phyloP scores from a whole-genome alignment of 352 stramenopile genomes.

The Phytophthora crassamura region DNA sequence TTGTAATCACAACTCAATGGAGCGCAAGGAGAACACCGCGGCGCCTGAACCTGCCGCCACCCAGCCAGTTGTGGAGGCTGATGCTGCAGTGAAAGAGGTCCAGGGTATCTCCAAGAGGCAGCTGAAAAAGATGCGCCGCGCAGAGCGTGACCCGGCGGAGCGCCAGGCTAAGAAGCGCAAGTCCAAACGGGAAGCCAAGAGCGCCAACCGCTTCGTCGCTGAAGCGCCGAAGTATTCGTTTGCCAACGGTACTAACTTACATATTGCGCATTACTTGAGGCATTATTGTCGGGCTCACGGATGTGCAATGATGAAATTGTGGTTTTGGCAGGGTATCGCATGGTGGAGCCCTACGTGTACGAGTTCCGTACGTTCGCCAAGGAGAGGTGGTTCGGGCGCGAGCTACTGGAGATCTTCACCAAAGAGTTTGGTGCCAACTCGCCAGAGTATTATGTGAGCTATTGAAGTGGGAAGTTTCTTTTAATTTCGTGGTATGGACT shows the following conservation, averaged over 20 bases:
- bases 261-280: background rate
- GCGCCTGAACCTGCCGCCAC: background rate
- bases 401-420: constrained; percentile 93
- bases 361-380: constrained; percentile 97
- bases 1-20: constrained; percentile 26
- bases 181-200: constrained; percentile 57
- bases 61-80: background rate
- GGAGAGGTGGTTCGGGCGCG: constrained; percentile 92
- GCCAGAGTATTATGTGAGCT: constrained; percentile 85
- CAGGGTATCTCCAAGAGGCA: constrained; percentile 49
- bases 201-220: constrained; percentile 41
- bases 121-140: constrained; percentile 50
- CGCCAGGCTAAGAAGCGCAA: constrained; percentile 59
- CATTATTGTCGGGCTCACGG: constrained; percentile 14
- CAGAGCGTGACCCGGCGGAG: constrained; percentile 35
- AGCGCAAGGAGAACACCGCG: constrained; percentile 3
- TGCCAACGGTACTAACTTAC: constrained; percentile 47
- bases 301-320: constrained; percentile 11
- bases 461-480: background rate
- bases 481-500: constrained; percentile 4
- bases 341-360: constrained; percentile 95
- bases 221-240: constrained; percentile 67
- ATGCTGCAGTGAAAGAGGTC: constrained; percentile 8
- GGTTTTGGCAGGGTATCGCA: constrained; percentile 65
- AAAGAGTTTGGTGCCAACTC: constrained; percentile 87